Evolutionary conservation across 2,329 filamentous ascomycete species (phyloP).

Genomic region (Fusarium odoratissimum): DNA sequence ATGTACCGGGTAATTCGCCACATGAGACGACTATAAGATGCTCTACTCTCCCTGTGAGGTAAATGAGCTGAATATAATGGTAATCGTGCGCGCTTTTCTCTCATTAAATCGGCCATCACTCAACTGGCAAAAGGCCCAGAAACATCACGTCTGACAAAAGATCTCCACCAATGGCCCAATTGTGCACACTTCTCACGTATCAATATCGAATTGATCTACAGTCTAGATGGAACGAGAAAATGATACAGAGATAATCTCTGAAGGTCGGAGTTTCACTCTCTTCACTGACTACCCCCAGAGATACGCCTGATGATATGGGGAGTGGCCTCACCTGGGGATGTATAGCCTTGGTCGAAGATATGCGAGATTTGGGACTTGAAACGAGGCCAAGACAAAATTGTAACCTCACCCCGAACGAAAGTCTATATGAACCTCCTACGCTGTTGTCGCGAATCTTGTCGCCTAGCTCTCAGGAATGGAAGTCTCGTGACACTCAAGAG

Average conservation of each 20-base stretch:
- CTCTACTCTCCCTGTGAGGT: not conserved
- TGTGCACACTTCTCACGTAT: not conserved
- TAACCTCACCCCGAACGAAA: not conserved
- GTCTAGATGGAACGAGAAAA: not conserved
- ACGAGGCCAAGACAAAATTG: not conserved
- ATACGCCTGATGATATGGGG: conserved; percentile 11
- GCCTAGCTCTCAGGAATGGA: not conserved
- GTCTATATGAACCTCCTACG: not conserved
- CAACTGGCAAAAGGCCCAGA: not conserved
- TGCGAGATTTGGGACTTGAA: not conserved
- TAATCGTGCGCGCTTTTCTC: no score
- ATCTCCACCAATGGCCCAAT: not conserved
- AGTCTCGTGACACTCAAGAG: not conserved
- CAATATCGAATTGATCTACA: no score
- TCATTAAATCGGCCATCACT: not conserved
- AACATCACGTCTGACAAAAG: no score
- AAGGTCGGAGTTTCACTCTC: not conserved
- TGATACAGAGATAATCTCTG: no score
- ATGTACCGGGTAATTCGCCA: no score
- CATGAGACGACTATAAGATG: not conserved
- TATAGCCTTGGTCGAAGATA: not conserved
- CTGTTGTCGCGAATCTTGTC: not conserved
- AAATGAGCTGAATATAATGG: not conserved
- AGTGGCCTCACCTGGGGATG: not conserved
- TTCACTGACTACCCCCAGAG: not conserved